A percentile compares a stretch with the other conserved stretches of the same genome.
Conservation (phyloP, 129 eudicot species). For the Chrysanthemum lavandulifolium region DNA sequence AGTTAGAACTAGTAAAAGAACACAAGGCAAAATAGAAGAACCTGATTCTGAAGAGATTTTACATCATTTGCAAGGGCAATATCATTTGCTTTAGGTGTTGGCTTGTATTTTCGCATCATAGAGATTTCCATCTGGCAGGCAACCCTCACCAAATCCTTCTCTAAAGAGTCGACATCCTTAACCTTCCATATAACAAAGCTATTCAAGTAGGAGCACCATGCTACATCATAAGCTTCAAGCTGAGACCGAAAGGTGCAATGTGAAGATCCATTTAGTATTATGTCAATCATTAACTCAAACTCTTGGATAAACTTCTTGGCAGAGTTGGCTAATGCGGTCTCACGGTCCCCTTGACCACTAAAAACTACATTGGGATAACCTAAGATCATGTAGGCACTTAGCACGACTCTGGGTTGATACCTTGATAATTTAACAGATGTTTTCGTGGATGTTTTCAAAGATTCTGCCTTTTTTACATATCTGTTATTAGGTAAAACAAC, state of each 20-base stretch:
- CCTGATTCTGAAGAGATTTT: constrained; percentile 95
- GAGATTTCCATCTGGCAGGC: constrained; percentile 92
- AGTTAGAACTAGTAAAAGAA: not conserved
- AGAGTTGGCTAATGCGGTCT: constrained; percentile 56
- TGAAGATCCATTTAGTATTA: constrained; percentile 52
- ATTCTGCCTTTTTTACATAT: constrained; percentile 33
- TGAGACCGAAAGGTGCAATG: constrained; percentile 68
- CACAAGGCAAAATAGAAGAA: constrained; percentile 19
- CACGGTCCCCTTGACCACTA: constrained; percentile 75
- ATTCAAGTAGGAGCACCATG: constrained; percentile 90
- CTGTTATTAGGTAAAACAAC: constrained; percentile 62
- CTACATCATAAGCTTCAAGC: constrained; percentile 75
- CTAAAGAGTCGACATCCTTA: constrained; percentile 88
- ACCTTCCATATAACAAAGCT: constrained; percentile 95
- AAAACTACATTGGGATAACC: constrained; percentile 84
- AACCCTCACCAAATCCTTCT: constrained; percentile 91
- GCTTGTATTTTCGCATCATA: constrained; percentile 81
- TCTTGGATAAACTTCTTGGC: constrained; percentile 66
- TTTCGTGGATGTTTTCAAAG: constrained; percentile 35
- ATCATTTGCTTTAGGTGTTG: constrained; percentile 57
- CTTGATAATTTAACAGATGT: constrained; percentile 52
- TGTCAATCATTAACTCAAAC: constrained; percentile 60
- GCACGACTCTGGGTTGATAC: constrained; percentile 79
- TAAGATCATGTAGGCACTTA: constrained; percentile 89
- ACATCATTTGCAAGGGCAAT: constrained; percentile 68